phyloP scores from a whole-genome alignment of 371 early-diverging fungal species.

The Capillidium heterosporum region DNA sequence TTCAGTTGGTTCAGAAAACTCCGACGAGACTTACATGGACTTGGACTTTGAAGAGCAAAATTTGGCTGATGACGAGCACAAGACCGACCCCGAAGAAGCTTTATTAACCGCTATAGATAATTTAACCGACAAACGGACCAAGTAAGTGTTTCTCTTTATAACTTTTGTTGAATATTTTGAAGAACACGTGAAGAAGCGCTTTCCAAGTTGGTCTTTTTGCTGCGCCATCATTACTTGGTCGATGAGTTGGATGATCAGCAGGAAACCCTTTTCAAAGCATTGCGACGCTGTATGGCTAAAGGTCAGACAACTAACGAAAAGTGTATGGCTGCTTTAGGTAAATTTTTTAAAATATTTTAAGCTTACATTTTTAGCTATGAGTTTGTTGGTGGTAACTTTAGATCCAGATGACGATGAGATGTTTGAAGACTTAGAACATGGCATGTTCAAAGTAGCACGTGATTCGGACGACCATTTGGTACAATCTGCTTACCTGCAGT shows the following conservation, averaged over 20 bases:
- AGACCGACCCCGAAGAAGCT: neutral
- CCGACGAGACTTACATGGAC: constrained; percentile 1
- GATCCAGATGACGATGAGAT: constrained; percentile 6
- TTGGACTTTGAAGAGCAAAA: neutral
- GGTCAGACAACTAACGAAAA: constrained; percentile 3
- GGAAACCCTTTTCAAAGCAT: neutral
- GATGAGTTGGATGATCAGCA: neutral
- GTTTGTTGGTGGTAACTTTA: neutral
- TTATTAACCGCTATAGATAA: neutral
- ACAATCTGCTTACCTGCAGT: neutral
- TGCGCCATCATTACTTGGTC: neutral
- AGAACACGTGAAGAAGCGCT: constrained; percentile 6
- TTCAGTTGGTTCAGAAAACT: constrained; percentile 1
- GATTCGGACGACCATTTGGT: neutral
- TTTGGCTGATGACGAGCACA: neutral
- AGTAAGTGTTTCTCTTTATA: neutral
- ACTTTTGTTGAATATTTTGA: neutral
- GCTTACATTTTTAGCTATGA: neutral
- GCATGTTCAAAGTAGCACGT: constrained; percentile 4
- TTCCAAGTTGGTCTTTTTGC: neutral
- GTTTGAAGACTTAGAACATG: constrained; percentile 3
- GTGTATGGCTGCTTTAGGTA: constrained; percentile 3
- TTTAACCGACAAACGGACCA: constrained; percentile 1
- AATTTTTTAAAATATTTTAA: neutral
- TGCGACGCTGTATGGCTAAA: neutral